Percentiles rank a stretch among this genome's conserved stretches.
phyloP scores from a whole-genome alignment of 805 yeast genomes.

The Metschnikowia santaceciliae region DNA sequence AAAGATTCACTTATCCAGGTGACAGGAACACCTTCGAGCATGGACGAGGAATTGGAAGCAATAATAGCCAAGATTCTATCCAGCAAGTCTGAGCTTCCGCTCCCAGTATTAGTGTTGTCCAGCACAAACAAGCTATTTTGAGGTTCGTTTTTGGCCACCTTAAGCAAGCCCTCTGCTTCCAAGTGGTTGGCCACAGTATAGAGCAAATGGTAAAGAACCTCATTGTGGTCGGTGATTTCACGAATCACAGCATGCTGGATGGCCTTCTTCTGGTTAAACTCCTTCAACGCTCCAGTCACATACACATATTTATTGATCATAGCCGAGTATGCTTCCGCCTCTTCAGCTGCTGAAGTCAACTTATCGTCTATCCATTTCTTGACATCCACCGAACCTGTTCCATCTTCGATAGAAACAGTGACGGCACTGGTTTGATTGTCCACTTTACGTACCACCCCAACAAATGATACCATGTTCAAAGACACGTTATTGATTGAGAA shows the following conservation, averaged over 20 bases:
- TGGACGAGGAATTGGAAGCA: constrained; percentile 47
- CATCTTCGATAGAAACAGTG: constrained; percentile 66
- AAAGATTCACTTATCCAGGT: constrained; percentile 57
- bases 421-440: constrained; percentile 55
- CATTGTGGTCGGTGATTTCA: constrained; percentile 59
- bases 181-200: constrained; percentile 58
- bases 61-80: constrained; percentile 49
- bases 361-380: constrained; percentile 53
- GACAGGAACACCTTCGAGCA: constrained; percentile 76
- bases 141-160: constrained; percentile 18
- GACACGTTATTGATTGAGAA: constrained; percentile 57
- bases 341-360: constrained; percentile 27
- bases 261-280: constrained; percentile 60
- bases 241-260: constrained; percentile 61
- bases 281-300: constrained; percentile 46
- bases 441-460: constrained; percentile 68
- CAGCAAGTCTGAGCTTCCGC: constrained; percentile 19
- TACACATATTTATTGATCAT: constrained; percentile 55
- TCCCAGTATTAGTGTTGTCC: constrained; percentile 14
- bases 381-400: constrained; percentile 59
- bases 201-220: constrained; percentile 63
- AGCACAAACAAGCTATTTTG: constrained; percentile 28
- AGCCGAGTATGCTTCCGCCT: constrained; percentile 30
- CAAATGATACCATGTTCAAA: constrained; percentile 57
- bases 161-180: constrained; percentile 47